phyloP scores from a whole-genome alignment of 208 protist species.

The Herpetomonas muscarum region DNA sequence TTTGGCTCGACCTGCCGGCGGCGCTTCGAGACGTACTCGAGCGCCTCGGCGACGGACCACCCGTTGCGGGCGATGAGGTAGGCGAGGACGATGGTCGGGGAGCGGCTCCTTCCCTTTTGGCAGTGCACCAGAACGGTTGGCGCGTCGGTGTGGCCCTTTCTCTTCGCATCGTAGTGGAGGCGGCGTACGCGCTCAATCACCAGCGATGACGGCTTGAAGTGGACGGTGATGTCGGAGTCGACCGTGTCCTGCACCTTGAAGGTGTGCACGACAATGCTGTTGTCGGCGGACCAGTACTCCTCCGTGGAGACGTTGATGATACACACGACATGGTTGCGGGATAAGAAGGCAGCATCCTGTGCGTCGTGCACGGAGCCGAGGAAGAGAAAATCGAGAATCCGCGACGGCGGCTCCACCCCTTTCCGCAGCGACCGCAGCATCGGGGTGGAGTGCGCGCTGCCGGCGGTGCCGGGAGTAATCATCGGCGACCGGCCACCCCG shows the following conservation, averaged over 20 bases:
- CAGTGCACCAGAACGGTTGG: conserved; percentile 82
- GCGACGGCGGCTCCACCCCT: conserved; percentile 32
- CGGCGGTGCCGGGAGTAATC: not conserved
- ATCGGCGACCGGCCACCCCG: conserved; percentile 6
- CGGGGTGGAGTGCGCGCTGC: not conserved
- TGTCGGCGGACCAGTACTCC: conserved; percentile 82
- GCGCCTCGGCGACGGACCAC: conserved; percentile 75
- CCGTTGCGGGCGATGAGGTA: conserved; percentile 82
- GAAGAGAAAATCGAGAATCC: conserved; percentile 78
- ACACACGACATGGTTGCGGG: conserved; percentile 47
- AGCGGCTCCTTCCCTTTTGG: conserved; percentile 81
- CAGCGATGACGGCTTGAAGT: conserved; percentile 48
- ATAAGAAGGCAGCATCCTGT: conserved; percentile 64
- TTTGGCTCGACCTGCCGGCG: conserved; percentile 73
- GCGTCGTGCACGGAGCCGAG: conserved; percentile 74
- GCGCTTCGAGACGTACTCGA: conserved; percentile 58
- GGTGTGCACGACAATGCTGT: conserved; percentile 44
- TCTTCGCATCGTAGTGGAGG: conserved; percentile 38
- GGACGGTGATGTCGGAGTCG: conserved; percentile 49
- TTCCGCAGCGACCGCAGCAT: conserved; percentile 4
- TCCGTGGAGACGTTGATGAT: conserved; percentile 86
- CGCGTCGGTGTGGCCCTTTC: not conserved
- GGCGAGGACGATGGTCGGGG: conserved; percentile 76
- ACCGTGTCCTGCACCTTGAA: conserved; percentile 69
- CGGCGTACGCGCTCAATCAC: conserved; percentile 52